These are phyloP conservation scores for Seiridium cupressi DNA, from an alignment of 2,329 filamentous ascomycete species.

Conservation along the genomic window DNA sequence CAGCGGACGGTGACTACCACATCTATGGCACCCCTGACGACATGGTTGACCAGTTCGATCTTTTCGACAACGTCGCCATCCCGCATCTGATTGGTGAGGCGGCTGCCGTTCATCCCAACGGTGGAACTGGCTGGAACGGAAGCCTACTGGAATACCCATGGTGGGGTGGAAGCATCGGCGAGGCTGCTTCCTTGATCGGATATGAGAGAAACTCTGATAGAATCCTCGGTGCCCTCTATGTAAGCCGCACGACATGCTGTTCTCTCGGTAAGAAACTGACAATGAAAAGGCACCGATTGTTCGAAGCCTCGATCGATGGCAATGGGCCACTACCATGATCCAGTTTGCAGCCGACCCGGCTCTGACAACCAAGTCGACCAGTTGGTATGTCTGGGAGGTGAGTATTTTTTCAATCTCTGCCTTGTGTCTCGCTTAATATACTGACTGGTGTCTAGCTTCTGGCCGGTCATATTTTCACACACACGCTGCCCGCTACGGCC, in stretches of 20 bases:
- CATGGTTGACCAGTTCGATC: slow-evolving; percentile 47
- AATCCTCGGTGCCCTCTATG: slow-evolving; percentile 52
- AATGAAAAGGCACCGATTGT: slow-evolving; percentile 37
- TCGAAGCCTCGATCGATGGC: slow-evolving; percentile 48
- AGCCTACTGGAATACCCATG: slow-evolving; percentile 47
- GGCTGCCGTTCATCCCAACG: slow-evolving; percentile 50
- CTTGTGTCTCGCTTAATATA: neutral
- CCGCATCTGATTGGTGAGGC: slow-evolving; percentile 39
- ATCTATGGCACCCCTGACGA: slow-evolving; percentile 49
- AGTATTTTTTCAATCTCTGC: slow-evolving; percentile 6
- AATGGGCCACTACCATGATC: slow-evolving; percentile 50
- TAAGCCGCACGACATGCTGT: slow-evolving; percentile 11
- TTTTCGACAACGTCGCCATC: slow-evolving; percentile 47
- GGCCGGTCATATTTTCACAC: slow-evolving; percentile 41
- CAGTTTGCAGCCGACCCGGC: slow-evolving; percentile 47
- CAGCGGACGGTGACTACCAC: slow-evolving; percentile 48
- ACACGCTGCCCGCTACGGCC: slow-evolving; percentile 42
- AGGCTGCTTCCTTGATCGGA: slow-evolving; percentile 64
- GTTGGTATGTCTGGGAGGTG: slow-evolving; percentile 46
- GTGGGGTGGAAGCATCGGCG: slow-evolving; percentile 61
- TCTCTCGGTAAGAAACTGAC: neutral
- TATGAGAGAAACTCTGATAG: slow-evolving; percentile 64
- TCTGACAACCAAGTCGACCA: slow-evolving; percentile 48
- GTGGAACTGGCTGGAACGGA: slow-evolving; percentile 45
- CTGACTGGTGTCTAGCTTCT: slow-evolving; percentile 34